A percentile compares a stretch with the other conserved stretches of the same genome.
These are phyloP conservation scores for Tilletiaria anomala DNA, from an alignment of 1,284 basidiomycete genomes.

Conservation along the genomic window DNA sequence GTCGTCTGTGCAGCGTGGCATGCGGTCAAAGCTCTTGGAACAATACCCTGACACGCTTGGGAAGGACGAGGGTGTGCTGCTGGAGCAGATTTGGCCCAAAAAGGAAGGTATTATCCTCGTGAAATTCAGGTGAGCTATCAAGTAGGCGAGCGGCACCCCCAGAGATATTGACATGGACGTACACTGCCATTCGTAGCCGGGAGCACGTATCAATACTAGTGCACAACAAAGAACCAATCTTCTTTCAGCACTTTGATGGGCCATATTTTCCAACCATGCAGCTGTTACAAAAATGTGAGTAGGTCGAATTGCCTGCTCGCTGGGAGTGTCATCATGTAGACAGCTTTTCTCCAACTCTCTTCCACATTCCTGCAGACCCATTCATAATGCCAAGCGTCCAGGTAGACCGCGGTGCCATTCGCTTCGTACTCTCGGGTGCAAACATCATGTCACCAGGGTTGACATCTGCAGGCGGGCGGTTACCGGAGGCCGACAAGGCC, in stretches of 20 bases:
- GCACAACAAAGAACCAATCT: constrained; percentile 67
- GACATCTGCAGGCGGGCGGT: constrained; percentile 73
- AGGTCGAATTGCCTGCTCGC: neutral
- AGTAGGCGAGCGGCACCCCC: too few relatives aligned
- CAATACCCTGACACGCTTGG: constrained; percentile 54
- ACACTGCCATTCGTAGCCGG: constrained; percentile 49
- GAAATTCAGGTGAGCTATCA: constrained; percentile 68
- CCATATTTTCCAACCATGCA: constrained; percentile 76
- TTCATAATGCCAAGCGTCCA: constrained; percentile 72
- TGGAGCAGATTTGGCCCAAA: constrained; percentile 96
- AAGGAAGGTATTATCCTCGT: constrained; percentile 83
- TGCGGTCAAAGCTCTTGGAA: constrained; percentile 62
- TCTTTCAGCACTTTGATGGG: constrained; percentile 95
- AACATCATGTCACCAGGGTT: constrained; percentile 59
- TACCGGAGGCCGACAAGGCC: constrained; percentile 60
- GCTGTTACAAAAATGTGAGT: constrained; percentile 62
- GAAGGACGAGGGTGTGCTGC: constrained; percentile 47
- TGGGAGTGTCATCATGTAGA: too few relatives aligned
- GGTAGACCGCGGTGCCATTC: constrained; percentile 92
- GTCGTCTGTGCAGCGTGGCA: constrained; percentile 78
- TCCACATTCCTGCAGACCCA: constrained; percentile 47
- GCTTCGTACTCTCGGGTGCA: constrained; percentile 68
- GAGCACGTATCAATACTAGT: constrained; percentile 90
- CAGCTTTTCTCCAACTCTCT: neutral
- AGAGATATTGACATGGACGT: neutral